Percentiles rank a stretch among this genome's conserved stretches.
phyloP scores from a whole-genome alignment of 202 grass and related monocot genomes.

The Panicum virgatum region DNA sequence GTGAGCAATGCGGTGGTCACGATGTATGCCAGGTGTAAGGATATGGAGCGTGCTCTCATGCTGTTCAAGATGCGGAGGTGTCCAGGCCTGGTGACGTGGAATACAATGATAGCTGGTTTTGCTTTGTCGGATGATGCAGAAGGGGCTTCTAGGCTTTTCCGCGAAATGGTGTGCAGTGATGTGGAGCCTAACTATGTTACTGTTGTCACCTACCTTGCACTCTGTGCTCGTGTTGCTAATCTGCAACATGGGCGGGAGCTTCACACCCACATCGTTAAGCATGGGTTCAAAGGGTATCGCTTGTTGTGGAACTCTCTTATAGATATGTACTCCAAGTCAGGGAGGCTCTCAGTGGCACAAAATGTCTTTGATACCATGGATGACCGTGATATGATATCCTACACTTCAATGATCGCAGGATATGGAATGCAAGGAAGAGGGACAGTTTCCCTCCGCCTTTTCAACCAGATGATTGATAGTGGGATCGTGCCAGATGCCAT shows the following conservation, averaged over 20 bases:
- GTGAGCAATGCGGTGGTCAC: constrained; percentile 57
- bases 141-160: constrained; percentile 44
- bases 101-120: constrained; percentile 54
- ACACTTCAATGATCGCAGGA: constrained; percentile 68
- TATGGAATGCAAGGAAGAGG: constrained; percentile 79
- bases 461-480: constrained; percentile 57
- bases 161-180: constrained; percentile 42
- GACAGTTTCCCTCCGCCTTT: constrained; percentile 47
- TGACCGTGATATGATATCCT: constrained; percentile 64
- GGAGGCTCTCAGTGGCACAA: constrained; percentile 49
- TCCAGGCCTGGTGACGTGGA: constrained; percentile 62
- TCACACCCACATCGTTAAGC: constrained; percentile 59
- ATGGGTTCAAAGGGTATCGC: constrained; percentile 45
- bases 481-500: constrained; percentile 63
- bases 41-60: constrained; percentile 37
- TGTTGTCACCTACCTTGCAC: constrained; percentile 59
- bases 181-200: constrained; percentile 66
- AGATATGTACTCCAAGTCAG: constrained; percentile 76
- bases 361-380: constrained; percentile 67
- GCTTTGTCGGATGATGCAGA: constrained; percentile 44
- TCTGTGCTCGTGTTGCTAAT: constrained; percentile 59
- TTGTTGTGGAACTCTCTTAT: constrained; percentile 73
- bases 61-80: constrained; percentile 39
- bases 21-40: constrained; percentile 62
- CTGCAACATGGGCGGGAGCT: constrained; percentile 59